phyloP scores from a whole-genome alignment of 2,329 filamentous ascomycete genomes.

The Byssoonygena ceratinophila region DNA sequence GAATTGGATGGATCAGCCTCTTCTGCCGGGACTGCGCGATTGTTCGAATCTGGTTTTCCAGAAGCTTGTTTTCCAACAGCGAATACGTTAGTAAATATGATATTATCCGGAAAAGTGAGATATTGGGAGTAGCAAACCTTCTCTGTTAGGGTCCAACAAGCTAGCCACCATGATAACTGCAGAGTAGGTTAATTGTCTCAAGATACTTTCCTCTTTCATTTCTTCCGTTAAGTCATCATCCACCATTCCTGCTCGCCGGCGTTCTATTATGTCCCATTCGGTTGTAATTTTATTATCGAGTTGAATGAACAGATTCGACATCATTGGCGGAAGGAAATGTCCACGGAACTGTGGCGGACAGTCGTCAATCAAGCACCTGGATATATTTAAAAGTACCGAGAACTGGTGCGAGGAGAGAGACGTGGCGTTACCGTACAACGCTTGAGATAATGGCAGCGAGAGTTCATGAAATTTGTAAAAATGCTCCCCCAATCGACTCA shows the following conservation, averaged over 20 bases:
- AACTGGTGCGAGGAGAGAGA: constrained; percentile 85
- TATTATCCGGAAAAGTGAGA: neutral
- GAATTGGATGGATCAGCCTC: constrained; percentile 31
- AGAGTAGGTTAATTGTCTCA: constrained; percentile 84
- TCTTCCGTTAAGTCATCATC: constrained; percentile 80
- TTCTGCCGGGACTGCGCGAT: neutral
- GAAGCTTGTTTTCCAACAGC: neutral
- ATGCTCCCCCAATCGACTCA: constrained; percentile 73
- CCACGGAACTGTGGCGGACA: constrained; percentile 69
- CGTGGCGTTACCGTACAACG: constrained; percentile 71
- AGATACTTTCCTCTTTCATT: constrained; percentile 95
- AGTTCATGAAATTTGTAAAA: constrained; percentile 88
- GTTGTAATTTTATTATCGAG: constrained; percentile 76
- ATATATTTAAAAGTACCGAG: constrained; percentile 81
- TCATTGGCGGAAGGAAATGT: constrained; percentile 73
- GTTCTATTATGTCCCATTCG: constrained; percentile 72
- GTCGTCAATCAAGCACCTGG: constrained; percentile 79
- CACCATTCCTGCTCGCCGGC: constrained; percentile 48
- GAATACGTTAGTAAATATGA: neutral
- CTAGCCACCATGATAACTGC: constrained; percentile 86
- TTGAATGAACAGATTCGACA: constrained; percentile 71
- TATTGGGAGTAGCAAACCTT: constrained; percentile 40
- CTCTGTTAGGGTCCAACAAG: constrained; percentile 64
- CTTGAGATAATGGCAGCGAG: constrained; percentile 68
- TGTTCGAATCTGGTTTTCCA: neutral